Conservation (phyloP, 495 filamentous ascomycete genomes). For the Bacidia rubella region DNA sequence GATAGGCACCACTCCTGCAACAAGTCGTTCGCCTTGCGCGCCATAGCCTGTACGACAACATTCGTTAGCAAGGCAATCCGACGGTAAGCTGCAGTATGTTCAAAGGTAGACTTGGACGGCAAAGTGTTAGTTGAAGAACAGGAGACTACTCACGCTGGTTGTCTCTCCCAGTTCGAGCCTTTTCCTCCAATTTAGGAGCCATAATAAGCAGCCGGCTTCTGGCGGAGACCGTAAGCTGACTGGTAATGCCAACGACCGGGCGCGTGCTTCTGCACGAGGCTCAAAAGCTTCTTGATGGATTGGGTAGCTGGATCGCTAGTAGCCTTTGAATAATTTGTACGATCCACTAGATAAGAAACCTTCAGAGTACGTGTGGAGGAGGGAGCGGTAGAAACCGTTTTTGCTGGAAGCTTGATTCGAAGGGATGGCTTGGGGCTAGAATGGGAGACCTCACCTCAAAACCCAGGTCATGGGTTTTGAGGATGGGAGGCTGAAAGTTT, state of each 20-base stretch:
- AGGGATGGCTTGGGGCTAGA: neutral
- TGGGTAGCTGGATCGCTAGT: neutral
- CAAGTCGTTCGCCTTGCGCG: slow-evolving; percentile 80
- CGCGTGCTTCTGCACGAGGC: no score
- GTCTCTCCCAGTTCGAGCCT: slow-evolving; percentile 32
- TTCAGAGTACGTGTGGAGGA: no score
- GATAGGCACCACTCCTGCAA: slow-evolving; percentile 85
- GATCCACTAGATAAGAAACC: no score
- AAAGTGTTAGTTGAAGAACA: neutral
- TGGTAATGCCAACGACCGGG: neutral
- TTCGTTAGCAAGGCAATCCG: slow-evolving; percentile 8
- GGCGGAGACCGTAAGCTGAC: neutral
- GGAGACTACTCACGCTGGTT: slow-evolving; percentile 34
- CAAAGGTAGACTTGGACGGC: neutral
- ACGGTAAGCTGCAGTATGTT: no score
- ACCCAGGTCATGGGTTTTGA: slow-evolving; percentile 33
- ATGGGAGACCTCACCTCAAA: slow-evolving; percentile 24
- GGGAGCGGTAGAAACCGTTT: no score
- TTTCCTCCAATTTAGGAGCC: slow-evolving; percentile 25
- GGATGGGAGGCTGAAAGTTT: slow-evolving; percentile 23
- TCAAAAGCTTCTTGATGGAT: neutral
- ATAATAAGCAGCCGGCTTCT: slow-evolving; percentile 5
- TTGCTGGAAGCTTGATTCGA: neutral
- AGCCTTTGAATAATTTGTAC: neutral
- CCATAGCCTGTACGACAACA: slow-evolving; percentile 59